A percentile compares a stretch with the other conserved stretches of the same genome.
These are phyloP conservation scores for Fragaria nilgerrensis DNA, from an alignment of 306 rosid species.

Conservation along the genomic window DNA sequence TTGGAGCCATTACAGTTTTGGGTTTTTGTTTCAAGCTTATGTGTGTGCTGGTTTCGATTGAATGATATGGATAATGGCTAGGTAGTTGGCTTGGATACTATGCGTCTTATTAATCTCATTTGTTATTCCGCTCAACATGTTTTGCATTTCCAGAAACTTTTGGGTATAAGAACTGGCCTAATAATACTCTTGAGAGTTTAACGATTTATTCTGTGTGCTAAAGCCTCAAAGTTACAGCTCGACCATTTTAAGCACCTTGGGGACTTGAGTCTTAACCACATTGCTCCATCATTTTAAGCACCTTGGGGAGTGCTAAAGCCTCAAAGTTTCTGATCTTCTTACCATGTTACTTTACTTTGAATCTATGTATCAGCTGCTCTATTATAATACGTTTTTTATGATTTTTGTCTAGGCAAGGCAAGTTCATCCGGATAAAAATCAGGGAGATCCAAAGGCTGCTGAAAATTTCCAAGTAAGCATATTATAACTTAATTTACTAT, in stretches of 20 bases:
- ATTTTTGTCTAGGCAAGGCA: conserved; percentile 62
- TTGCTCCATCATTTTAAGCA: not conserved
- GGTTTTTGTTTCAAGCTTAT: not conserved
- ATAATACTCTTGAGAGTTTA: not conserved
- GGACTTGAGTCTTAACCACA: not conserved
- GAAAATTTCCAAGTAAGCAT: conserved; percentile 75
- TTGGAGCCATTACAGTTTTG: not conserved
- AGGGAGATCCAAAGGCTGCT: conserved; percentile 88
- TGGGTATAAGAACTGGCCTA: not conserved
- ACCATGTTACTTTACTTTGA: not conserved
- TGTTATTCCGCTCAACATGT: not conserved
- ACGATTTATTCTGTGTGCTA: not conserved
- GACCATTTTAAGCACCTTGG: not conserved
- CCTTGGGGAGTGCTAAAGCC: too few species aligned
- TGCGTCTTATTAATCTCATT: not conserved
- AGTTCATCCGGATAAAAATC: conserved; percentile 98
- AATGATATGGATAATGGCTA: not conserved
- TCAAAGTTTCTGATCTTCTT: not conserved
- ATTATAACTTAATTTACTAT: not conserved
- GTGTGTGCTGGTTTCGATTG: not conserved
- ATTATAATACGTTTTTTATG: not conserved
- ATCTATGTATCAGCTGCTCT: not conserved
- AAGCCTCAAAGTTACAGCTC: not conserved
- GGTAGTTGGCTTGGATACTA: conserved; percentile 2
- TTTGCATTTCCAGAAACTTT: not conserved